Conservation (phyloP, 257 asterid species). For the Solanum etuberosum region DNA sequence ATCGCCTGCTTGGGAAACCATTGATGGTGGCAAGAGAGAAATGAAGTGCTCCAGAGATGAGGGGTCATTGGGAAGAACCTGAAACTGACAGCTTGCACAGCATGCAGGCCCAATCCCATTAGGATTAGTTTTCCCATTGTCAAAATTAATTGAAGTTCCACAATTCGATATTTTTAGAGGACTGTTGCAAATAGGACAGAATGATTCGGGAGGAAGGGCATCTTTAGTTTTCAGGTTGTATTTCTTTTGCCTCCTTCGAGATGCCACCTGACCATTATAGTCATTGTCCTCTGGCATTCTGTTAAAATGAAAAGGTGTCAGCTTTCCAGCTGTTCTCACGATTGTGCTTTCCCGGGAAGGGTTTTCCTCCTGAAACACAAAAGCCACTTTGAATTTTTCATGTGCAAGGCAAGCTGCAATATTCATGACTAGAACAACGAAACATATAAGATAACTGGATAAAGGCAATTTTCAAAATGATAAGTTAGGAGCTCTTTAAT, state of each 20-base stretch:
- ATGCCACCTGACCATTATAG: conserved; percentile 32
- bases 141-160: conserved; percentile 7
- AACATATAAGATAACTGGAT: not conserved
- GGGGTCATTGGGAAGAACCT: conserved; percentile 65
- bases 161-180: conserved; percentile 47
- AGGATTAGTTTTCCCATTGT: conserved; percentile 17
- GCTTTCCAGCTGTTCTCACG: conserved; percentile 89
- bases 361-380: conserved; percentile 63
- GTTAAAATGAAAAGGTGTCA: conserved; percentile 78
- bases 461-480: not conserved
- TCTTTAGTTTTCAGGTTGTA: conserved; percentile 54
- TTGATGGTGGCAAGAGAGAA: conserved; percentile 55
- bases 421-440: not conserved
- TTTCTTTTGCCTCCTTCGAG: conserved; percentile 80
- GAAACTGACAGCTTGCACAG: conserved; percentile 76
- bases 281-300: conserved; percentile 50
- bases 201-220: conserved; percentile 57
- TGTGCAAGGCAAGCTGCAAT: not conserved
- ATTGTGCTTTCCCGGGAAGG: conserved; percentile 93
- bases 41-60: conserved; percentile 40
- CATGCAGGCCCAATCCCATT: conserved; percentile 24
- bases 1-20: conserved; percentile 19
- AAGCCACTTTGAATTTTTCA: not conserved
- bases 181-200: conserved; percentile 67
- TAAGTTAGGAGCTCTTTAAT: not conserved